These are phyloP conservation scores for Pleurotus cornucopiae DNA, from an alignment of 768 basidiomycete species.

Conservation along the genomic window DNA sequence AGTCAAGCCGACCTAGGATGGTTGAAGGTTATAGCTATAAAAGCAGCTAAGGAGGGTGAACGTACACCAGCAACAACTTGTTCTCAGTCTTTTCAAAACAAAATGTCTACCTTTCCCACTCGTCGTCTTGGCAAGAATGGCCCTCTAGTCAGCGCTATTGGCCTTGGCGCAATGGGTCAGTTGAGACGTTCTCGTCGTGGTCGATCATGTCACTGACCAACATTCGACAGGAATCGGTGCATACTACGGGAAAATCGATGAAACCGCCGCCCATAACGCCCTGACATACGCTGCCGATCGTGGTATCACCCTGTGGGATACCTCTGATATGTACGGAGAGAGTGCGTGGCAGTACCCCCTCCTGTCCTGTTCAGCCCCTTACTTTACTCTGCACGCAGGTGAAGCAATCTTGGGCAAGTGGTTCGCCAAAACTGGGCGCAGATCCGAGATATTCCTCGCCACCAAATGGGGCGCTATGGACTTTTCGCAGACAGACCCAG, in stretches of 20 bases:
- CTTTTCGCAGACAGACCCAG: conserved; percentile 9
- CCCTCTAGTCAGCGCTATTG: conserved; percentile 22
- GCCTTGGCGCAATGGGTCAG: conserved; percentile 23
- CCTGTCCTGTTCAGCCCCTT: neutral
- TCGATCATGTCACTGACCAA: neutral
- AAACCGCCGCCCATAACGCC: conserved; percentile 13
- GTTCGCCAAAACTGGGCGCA: conserved; percentile 19
- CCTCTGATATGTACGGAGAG: conserved; percentile 17
- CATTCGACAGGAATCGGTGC: conserved; percentile 16
- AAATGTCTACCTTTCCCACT: conserved; percentile 11
- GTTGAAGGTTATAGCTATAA: too few relatives aligned
- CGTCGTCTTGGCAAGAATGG: conserved; percentile 22
- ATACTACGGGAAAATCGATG: conserved; percentile 19
- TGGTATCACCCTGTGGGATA: conserved; percentile 20
- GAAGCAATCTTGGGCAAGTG: conserved; percentile 20
- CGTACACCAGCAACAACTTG: too few relatives aligned
- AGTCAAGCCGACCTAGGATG: too few relatives aligned
- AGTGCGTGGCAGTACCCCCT: conserved; percentile 3
- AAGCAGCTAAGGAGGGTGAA: too few relatives aligned
- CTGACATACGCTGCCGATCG: conserved; percentile 19
- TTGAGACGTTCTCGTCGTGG: neutral
- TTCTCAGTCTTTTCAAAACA: too few relatives aligned
- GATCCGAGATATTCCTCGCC: conserved; percentile 21
- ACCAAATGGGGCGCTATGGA: conserved; percentile 23
- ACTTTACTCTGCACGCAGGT: conserved; percentile 2